phyloP scores from a whole-genome alignment of 305 asterid genomes.

The Fraxinus velutina region DNA sequence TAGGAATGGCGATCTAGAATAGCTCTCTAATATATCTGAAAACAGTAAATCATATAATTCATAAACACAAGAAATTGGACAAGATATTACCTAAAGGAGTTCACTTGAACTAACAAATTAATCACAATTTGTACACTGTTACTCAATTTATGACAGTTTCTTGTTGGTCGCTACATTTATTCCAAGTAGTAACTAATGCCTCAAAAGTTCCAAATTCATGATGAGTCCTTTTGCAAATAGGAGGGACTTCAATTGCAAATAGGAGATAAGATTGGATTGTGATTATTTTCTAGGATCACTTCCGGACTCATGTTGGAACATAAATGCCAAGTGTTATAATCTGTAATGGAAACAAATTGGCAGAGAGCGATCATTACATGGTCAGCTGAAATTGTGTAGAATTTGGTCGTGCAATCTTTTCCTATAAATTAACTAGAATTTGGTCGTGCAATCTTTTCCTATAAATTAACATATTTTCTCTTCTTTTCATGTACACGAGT shows the following conservation, averaged over 20 bases:
- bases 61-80: background rate
- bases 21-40: constrained; percentile 35
- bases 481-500: background rate
- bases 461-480: background rate
- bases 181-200: background rate
- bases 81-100: background rate
- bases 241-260: background rate
- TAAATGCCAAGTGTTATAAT: background rate
- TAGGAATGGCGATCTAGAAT: constrained; percentile 32
- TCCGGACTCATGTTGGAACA: background rate
- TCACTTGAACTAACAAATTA: background rate
- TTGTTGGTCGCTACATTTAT: background rate
- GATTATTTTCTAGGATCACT: background rate
- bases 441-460: background rate
- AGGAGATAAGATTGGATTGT: background rate
- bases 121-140: background rate
- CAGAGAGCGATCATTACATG: background rate
- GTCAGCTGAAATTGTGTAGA: background rate
- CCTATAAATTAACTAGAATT: background rate
- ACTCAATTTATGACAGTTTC: background rate
- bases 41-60: constrained; percentile 11
- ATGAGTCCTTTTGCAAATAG: background rate
- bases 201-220: background rate
- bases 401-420: background rate
- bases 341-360: background rate